Evolutionary conservation across 192 early-diverging fungal species (phyloP).

Genomic region (Coemansia biformis): DNA sequence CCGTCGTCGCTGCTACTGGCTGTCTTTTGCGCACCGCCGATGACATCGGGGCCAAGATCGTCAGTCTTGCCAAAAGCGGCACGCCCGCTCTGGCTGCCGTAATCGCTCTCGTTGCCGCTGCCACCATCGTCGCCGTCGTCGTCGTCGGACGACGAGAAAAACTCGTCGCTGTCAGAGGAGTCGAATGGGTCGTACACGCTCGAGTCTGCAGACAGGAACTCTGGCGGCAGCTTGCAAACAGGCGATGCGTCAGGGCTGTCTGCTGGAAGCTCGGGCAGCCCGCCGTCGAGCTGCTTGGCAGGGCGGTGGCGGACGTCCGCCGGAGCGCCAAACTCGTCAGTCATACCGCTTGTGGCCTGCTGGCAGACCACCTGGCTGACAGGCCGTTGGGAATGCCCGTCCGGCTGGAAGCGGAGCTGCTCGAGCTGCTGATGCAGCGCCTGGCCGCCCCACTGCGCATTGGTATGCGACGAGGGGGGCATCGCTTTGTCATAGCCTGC

Average conservation of each 20-base stretch:
- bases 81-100: conserved; percentile 15
- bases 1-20: conserved; percentile 37
- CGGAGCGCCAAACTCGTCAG: conserved; percentile 40
- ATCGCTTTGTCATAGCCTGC: too few species aligned
- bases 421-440: conserved; percentile 21
- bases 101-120: conserved; percentile 25
- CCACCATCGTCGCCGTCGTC: conserved; percentile 3
- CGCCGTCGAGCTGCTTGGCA: neutral
- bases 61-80: conserved; percentile 1
- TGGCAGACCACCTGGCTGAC: conserved; percentile 19
- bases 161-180: conserved; percentile 52
- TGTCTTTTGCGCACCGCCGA: too few species aligned
- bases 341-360: conserved; percentile 42
- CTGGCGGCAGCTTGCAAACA: conserved; percentile 37
- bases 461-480: too few species aligned
- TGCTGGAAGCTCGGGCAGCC: neutral
- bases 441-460: conserved; percentile 1
- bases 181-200: conserved; percentile 52
- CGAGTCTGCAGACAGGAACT: conserved; percentile 28
- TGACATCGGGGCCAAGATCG: too few species aligned
- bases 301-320: conserved; percentile 5
- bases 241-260: conserved; percentile 10
- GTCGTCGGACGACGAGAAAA: conserved; percentile 45
- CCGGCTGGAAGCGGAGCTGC: conserved; percentile 5
- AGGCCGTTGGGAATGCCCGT: conserved; percentile 4